phyloP scores from a whole-genome alignment of 2,329 filamentous ascomycete species.

The Lasiodiplodia hormozganensis region DNA sequence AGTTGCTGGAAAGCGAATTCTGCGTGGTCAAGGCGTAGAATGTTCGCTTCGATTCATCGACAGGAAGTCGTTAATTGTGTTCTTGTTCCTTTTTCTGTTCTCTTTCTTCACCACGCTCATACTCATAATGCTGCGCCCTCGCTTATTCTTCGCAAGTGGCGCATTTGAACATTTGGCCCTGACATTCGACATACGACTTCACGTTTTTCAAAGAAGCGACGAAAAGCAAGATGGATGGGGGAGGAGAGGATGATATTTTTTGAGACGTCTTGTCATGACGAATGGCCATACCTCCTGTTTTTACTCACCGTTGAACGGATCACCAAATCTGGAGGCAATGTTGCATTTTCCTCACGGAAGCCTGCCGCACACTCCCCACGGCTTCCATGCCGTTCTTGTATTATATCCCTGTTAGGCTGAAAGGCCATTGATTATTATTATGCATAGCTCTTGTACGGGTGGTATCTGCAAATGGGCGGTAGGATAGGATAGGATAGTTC shows the following conservation, averaged over 20 bases:
- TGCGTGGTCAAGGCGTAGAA: conserved; percentile 71
- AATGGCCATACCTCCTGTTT: conserved; percentile 10
- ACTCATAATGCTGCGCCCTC: conserved; percentile 11
- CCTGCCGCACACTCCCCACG: background rate
- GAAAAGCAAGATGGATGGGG: conserved; percentile 15
- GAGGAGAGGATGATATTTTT: conserved; percentile 2
- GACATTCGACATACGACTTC: conserved; percentile 20
- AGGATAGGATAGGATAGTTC: background rate
- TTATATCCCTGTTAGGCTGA: conserved; percentile 6
- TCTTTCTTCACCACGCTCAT: conserved; percentile 6
- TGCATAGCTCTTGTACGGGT: conserved; percentile 14
- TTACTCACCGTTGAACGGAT: conserved; percentile 9
- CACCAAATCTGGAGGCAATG: background rate
- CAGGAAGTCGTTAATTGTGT: conserved; percentile 13
- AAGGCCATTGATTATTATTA: conserved; percentile 10
- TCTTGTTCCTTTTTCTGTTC: conserved; percentile 4
- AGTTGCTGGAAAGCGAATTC: conserved; percentile 84
- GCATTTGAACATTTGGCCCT: conserved; percentile 15
- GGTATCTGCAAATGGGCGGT: conserved; percentile 17
- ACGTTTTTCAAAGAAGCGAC: conserved; percentile 25
- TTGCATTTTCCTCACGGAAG: conserved; percentile 4
- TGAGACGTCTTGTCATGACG: conserved; percentile 23
- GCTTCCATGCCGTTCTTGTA: conserved; percentile 21
- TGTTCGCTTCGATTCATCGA: background rate
- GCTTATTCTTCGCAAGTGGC: conserved; percentile 10